phyloP scores from a whole-genome alignment of 1,139 yeast species.

The Geotrichum bryndzae region DNA sequence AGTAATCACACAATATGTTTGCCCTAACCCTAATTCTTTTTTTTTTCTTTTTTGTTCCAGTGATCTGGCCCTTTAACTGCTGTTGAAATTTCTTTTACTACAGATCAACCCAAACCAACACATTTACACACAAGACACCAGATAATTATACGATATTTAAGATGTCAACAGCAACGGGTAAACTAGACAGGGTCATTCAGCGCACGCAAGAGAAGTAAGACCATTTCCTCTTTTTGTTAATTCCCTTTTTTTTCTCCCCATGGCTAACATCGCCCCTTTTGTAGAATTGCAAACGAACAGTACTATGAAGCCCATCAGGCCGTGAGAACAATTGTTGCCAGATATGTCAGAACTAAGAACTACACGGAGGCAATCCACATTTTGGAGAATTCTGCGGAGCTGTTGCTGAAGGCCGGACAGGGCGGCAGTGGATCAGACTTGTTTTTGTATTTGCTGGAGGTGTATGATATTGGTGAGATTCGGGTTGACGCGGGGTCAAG shows the following conservation, averaged over 20 bases:
- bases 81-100: background rate
- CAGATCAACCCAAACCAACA: background rate
- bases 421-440: constrained; percentile 79
- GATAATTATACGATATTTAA: background rate
- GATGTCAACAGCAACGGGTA: constrained; percentile 23
- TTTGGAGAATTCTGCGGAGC: constrained; percentile 62
- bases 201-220: constrained; percentile 32
- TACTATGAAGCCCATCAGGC: constrained; percentile 96
- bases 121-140: background rate
- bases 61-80: background rate
- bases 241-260: background rate
- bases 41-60: background rate
- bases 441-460: constrained; percentile 63
- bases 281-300: constrained; percentile 63
- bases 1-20: background rate
- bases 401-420: constrained; percentile 62
- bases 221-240: background rate
- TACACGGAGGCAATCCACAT: constrained; percentile 67
- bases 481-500: constrained; percentile 35
- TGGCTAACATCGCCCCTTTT: background rate
- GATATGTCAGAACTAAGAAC: constrained; percentile 67
- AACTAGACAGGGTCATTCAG: constrained; percentile 29
- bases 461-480: constrained; percentile 49
- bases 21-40: background rate
- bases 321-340: constrained; percentile 75